Base-by-base conservation (phyloP, 257 asterid genomes). In the Ilex aquifolium region DNA sequence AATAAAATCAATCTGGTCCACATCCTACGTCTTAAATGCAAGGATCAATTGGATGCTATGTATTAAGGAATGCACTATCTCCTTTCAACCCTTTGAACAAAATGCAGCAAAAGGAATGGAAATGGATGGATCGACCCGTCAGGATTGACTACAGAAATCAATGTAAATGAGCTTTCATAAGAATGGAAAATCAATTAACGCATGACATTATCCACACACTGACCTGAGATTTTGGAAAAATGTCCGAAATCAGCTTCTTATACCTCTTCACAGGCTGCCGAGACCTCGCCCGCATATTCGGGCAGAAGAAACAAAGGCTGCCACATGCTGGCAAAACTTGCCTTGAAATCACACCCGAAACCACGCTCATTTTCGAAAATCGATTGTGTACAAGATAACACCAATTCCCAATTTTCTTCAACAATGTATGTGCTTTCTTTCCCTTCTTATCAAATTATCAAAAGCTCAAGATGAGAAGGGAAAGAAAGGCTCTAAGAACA, bases 251-350 rank as follows among this genome's bases (percentile, higher is more conserved):
- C 87, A 93, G 73, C 83, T 93, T 88, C 95, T 93, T 93, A 81
- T 93, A 93, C 77, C 99, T 82, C 87, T 90, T 93, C 59, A 93
- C 99, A 9, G 99, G 99, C 80, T 93, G 99, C 79, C 97, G 79
- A 27, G 99, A 93, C 89, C 99, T 84, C 3, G 97, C 82, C 27
- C 99, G 74, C 80, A 93, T 61, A 21, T 87, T 88, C 7, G 99
- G 99, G 76, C 99, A 93, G 69, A 87, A 90, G 84, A 87, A 87
- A 76, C 99, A 93, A 58, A 93, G 88, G 79, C 72, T 80, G 56
- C 87, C 99, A 72, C 97, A 90, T 58, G 87, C 97, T 49, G 99
- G 99, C 81, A 87, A 71, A 10, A 93, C 82, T 83, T 93, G 99
- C 87, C 99, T 82, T 36, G 99, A 89, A 53, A 93, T 76, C 62